Percentiles rank a stretch among this genome's conserved stretches.
Conservation (phyloP, 2,329 filamentous ascomycete genomes). For the Fusarium sp. region DNA sequence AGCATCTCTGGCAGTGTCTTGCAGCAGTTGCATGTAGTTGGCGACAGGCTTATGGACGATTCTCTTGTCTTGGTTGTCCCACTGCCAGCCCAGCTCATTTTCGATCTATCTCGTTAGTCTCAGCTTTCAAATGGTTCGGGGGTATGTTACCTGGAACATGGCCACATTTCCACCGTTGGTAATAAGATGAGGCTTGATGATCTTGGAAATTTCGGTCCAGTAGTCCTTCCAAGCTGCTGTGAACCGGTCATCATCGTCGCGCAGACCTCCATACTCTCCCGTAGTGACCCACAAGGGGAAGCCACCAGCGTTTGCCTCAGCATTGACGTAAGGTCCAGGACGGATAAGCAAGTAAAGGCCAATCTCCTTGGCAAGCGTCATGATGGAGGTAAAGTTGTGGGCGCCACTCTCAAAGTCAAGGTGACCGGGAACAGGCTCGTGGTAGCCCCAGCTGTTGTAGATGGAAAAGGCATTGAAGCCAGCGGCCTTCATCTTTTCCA, state of each 20-base stretch:
- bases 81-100: constrained; percentile 64
- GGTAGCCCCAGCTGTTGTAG: constrained; percentile 58
- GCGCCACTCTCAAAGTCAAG: constrained; percentile 48
- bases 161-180: constrained; percentile 69
- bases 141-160: constrained; percentile 55
- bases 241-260: constrained; percentile 65
- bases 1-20: constrained; percentile 64
- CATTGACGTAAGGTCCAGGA: constrained; percentile 73
- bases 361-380: constrained; percentile 60
- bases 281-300: constrained; percentile 73
- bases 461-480: constrained; percentile 59
- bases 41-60: constrained; percentile 62
- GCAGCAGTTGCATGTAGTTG: constrained; percentile 69
- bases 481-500: constrained; percentile 58
- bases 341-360: constrained; percentile 60
- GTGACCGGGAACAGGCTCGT: constrained; percentile 50
- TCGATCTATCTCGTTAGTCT: constrained; percentile 55
- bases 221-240: constrained; percentile 67
- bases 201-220: constrained; percentile 61
- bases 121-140: background rate
- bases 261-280: constrained; percentile 65
- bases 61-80: constrained; percentile 55
- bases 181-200: constrained; percentile 65
- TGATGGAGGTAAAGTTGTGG: constrained; percentile 63
- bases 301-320: constrained; percentile 72